Percentiles rank a stretch among this genome's conserved stretches.
phyloP scores from a whole-genome alignment of 768 basidiomycete genomes.

The Phanerodontia chrysosporium region DNA sequence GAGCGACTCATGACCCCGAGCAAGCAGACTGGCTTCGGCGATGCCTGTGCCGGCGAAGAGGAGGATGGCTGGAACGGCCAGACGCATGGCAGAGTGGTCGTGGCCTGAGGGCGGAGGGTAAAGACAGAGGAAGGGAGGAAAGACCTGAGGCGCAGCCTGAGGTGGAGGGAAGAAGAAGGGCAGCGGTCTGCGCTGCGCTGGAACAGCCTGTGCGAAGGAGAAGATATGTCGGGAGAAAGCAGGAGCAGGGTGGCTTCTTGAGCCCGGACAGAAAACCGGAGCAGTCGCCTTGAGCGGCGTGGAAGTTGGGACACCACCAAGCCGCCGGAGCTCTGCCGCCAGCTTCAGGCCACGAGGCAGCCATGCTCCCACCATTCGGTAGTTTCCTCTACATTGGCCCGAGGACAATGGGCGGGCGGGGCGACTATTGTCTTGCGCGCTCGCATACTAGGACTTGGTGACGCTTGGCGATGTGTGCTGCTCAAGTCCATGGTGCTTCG shows the following conservation, averaged over 20 bases:
- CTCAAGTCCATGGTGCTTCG: too few relatives aligned
- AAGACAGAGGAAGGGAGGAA: constrained; percentile 5
- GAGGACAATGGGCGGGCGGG: not conserved
- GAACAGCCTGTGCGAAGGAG: not conserved
- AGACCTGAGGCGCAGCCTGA: constrained; percentile 14
- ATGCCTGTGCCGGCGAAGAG: constrained; percentile 26
- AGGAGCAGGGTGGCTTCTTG: not conserved
- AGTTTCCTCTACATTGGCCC: not conserved
- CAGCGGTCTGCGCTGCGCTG: constrained; percentile 12
- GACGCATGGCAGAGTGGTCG: constrained; percentile 19
- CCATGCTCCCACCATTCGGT: not conserved
- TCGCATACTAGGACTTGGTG: too few relatives aligned
- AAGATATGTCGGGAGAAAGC: constrained; percentile 11
- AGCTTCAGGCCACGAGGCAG: not conserved
- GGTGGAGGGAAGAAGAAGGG: constrained; percentile 10
- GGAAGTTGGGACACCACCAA: constrained; percentile 7
- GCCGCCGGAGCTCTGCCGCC: constrained; percentile 8
- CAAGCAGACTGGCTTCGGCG: constrained; percentile 23
- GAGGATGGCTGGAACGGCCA: constrained; percentile 24
- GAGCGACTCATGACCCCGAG: constrained; percentile 30
- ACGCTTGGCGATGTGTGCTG: too few relatives aligned
- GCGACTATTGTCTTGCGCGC: not conserved
- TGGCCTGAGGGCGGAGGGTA: not conserved
- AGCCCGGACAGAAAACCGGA: not conserved
- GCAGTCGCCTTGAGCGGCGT: constrained; percentile 1